A percentile compares a stretch with the other conserved stretches of the same genome.
Conservation (phyloP, 768 basidiomycete species). For the Baorangia bicolor region DNA sequence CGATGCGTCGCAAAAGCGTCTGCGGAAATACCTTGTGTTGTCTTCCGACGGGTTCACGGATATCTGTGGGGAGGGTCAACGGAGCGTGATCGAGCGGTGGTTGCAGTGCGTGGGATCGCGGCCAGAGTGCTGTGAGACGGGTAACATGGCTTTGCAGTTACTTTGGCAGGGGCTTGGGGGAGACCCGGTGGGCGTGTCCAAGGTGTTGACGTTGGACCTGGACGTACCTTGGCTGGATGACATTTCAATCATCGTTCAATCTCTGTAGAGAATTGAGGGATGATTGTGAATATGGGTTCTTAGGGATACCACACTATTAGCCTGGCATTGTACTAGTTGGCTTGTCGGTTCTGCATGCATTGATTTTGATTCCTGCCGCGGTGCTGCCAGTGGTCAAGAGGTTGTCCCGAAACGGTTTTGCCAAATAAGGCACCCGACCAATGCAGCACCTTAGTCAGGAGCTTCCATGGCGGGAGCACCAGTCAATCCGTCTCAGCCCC, state of each 20-base stretch:
- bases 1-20: constrained; percentile 24
- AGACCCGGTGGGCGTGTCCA: constrained; percentile 51
- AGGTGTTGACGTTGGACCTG: constrained; percentile 62
- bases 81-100: constrained; percentile 52
- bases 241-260: constrained; percentile 63
- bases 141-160: constrained; percentile 57
- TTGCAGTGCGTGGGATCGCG: constrained; percentile 42
- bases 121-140: constrained; percentile 12
- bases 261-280: constrained; percentile 33
- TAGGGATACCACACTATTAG: not conserved
- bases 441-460: constrained; percentile 7
- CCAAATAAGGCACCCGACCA: constrained; percentile 13
- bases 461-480: not conserved
- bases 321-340: constrained; percentile 3
- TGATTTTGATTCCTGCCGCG: not conserved
- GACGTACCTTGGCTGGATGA: constrained; percentile 68
- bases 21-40: constrained; percentile 56
- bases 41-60: constrained; percentile 70
- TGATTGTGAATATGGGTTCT: not conserved
- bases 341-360: not conserved
- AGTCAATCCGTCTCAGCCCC: not conserved
- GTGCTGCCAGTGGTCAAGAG: no score
- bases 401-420: no score
- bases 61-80: constrained; percentile 51
- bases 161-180: constrained; percentile 59